phyloP scores from a whole-genome alignment of 2,329 filamentous ascomycete species.

The Fusarium verrucosum region DNA sequence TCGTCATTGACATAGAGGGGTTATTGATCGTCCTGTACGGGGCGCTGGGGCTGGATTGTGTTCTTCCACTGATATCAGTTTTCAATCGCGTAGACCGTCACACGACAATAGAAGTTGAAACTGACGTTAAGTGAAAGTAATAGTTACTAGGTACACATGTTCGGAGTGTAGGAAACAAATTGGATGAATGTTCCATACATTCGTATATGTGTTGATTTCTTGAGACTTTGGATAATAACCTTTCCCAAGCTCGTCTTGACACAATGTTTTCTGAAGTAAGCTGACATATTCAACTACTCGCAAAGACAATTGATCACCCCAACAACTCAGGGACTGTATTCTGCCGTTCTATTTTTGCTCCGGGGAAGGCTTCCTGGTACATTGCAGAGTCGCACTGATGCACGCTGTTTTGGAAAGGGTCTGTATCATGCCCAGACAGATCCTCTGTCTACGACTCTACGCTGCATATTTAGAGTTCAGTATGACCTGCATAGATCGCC shows the following conservation, averaged over 20 bases:
- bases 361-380: background rate
- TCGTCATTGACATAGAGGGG: constrained; percentile 7
- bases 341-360: background rate
- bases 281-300: background rate
- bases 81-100: constrained; percentile 16
- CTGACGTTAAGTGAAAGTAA: background rate
- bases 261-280: background rate
- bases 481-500: constrained; percentile 21
- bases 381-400: background rate
- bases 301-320: background rate
- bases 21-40: constrained; percentile 11
- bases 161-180: too few relatives aligned
- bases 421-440: constrained; percentile 3
- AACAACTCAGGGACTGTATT: background rate
- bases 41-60: background rate
- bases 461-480: constrained; percentile 10
- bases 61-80: background rate
- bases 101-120: constrained; percentile 5
- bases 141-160: too few relatives aligned
- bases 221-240: background rate
- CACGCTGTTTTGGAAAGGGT: background rate
- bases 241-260: background rate
- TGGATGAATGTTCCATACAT: too few relatives aligned
- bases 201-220: too few relatives aligned
- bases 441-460: background rate